A percentile compares a stretch with the other conserved stretches of the same genome.
Evolutionary conservation across 1,284 basidiomycete species (phyloP).

Genomic region (Marasmius sp.): DNA sequence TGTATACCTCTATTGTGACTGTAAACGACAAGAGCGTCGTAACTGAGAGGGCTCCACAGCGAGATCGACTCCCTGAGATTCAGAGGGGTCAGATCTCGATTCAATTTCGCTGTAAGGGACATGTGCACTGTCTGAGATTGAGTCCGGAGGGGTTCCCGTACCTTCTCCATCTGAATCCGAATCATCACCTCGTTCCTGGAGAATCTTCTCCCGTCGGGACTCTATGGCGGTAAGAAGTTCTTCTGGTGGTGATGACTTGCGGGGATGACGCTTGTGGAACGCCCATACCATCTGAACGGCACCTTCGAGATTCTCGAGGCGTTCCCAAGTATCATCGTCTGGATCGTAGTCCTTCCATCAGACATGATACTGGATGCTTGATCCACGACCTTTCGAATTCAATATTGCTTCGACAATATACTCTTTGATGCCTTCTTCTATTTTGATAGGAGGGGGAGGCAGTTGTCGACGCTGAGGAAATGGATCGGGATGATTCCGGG

Average conservation of each 20-base stretch:
- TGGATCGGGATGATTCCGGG: conserved; percentile 3
- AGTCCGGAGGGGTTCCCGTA: too few relatives aligned
- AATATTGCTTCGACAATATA: not conserved
- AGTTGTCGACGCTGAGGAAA: conserved; percentile 4
- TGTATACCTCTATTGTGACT: too few relatives aligned
- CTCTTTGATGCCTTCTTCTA: not conserved
- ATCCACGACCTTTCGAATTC: not conserved
- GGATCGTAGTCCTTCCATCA: not conserved
- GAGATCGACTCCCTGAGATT: too few relatives aligned
- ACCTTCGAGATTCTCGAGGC: not conserved
- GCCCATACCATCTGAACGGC: not conserved
- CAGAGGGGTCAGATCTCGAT: too few relatives aligned
- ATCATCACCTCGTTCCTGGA: too few relatives aligned
- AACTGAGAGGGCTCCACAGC: too few relatives aligned
- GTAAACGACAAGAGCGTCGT: too few relatives aligned
- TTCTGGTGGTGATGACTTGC: not conserved
- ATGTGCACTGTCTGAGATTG: too few relatives aligned
- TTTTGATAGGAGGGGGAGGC: not conserved
- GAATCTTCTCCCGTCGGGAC: too few relatives aligned
- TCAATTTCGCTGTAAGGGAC: too few relatives aligned
- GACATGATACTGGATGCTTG: not conserved
- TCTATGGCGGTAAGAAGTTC: too few relatives aligned
- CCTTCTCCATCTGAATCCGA: too few relatives aligned
- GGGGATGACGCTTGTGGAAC: not conserved
- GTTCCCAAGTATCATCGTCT: not conserved